Conservation (phyloP, 2,329 filamentous ascomycete genomes). For the Phaeosphaeria sp. region DNA sequence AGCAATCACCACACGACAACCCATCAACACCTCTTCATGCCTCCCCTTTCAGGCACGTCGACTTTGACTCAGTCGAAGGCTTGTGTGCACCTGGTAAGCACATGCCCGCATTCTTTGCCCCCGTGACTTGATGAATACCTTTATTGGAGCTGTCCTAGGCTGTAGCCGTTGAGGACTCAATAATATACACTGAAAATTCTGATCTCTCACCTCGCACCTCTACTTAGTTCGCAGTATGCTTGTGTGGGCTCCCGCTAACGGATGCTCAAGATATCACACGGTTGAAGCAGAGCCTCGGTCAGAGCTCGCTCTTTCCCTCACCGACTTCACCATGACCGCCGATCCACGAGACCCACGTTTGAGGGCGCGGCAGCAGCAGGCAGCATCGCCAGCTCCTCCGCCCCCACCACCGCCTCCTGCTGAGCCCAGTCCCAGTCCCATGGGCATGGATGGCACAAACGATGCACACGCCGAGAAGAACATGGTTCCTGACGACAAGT, state of each 20-base stretch:
- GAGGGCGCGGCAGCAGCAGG: slow-evolving; percentile 52
- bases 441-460: slow-evolving; percentile 37
- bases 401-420: slow-evolving; percentile 54
- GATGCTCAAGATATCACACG: background rate
- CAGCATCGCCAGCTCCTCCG: slow-evolving; percentile 56
- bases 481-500: slow-evolving; percentile 59
- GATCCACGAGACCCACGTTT: slow-evolving; percentile 61
- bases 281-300: slow-evolving; percentile 26
- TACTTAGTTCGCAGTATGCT: slow-evolving; percentile 5
- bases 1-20: slow-evolving; percentile 5
- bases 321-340: slow-evolving; percentile 42
- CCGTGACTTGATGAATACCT: slow-evolving; percentile 61
- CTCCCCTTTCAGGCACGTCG: background rate
- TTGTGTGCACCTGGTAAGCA: background rate
- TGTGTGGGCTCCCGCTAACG: slow-evolving; percentile 27
- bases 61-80: background rate
- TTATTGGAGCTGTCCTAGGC: slow-evolving; percentile 81
- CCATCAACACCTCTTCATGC: slow-evolving; percentile 1
- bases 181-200: slow-evolving; percentile 53
- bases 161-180: slow-evolving; percentile 57
- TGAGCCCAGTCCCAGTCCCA: slow-evolving; percentile 43
- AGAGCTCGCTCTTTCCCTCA: background rate
- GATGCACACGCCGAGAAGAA: slow-evolving; percentile 34
- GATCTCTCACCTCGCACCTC: slow-evolving; percentile 33
- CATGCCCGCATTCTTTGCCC: background rate